Percentiles rank a stretch among this genome's conserved stretches.
Evolutionary conservation across 345 rosid genomes (phyloP).

Genomic region (Rhizophora apiculata): DNA sequence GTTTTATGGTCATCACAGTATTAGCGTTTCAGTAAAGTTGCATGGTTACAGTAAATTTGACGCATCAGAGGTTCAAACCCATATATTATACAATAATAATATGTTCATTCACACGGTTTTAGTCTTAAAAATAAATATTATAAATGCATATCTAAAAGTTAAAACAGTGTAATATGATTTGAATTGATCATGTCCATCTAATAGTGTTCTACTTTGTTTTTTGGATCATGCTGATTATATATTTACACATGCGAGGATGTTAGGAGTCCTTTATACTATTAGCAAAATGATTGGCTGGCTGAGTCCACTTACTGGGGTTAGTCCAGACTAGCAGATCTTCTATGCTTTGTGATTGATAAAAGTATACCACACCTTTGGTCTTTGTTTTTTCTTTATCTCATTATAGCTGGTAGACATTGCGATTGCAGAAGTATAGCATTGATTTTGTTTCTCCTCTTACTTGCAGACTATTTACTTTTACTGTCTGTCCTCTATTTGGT

Average conservation of each 20-base stretch:
- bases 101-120: no score
- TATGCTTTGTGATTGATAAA: background rate
- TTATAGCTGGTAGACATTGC: background rate
- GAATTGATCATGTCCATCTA: no score
- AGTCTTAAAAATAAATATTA: no score
- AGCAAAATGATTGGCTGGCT: conserved; percentile 21
- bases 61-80: no score
- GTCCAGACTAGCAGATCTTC: conserved; percentile 28
- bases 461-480: no score
- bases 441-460: background rate
- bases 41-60: no score
- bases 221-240: background rate
- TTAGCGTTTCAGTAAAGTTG: background rate
- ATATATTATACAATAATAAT: no score
- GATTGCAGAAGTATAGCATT: background rate
- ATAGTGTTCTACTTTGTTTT: no score
- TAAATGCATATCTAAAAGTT: no score
- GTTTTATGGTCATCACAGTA: background rate
- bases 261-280: background rate
- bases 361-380: background rate
- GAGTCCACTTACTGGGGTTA: conserved; percentile 15
- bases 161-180: no score
- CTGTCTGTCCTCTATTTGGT: no score
- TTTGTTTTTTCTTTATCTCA: background rate
- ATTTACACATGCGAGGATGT: background rate